Evolutionary conservation across 1,139 yeast genomes (phyloP), one percentile per base, ranked within the genome.

Genomic region (Hemisphaericaspora subhashii): DNA sequence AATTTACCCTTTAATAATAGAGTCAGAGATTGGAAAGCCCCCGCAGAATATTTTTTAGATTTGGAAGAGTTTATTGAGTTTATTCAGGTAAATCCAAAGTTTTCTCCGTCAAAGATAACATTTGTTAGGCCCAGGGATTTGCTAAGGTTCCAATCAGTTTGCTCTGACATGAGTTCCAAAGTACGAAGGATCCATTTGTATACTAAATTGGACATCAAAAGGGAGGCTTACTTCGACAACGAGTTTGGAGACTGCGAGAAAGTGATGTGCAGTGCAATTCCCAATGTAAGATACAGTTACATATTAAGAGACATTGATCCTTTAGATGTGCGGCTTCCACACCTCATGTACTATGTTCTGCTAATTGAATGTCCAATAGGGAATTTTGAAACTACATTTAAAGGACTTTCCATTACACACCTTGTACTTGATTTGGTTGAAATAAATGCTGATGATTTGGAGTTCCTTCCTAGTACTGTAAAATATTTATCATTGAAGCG

Each of bases 61-160:
- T 29, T 29, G 15, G 32, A 29, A 14, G 32, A 29, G 9, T 17
- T 17, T 18, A 23, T 29, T 18, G 32, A 29, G 17, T 29, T 29
- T 10, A 14, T 17, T 11, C 15, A 29, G 4, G 20, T 3, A 4
- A 5, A 18, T 12, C 14, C 32, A 2, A 15, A 5, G 14, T 29
- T 17, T 18, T 11, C 5, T 6, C 32, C 32, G 4, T 12, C 15
- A 17, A 17, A 23, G 4, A 3, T 29, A 12, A 23, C 17, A 8
- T 17, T 29, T 12, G 14, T 17, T n/a, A 17, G 32, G n/a, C 32
- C 32, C 6, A 17, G 32, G 15, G 32, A 29, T 18, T 18, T 29
- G n/a, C n/a, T 29, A 12, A 11, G 23, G 23, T 12, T 29, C 11
- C 4, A 18, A 6, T 3, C 11, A 10, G 3, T 29, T 29, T 8